Base-by-base conservation (phyloP, 441 rosid species). In the Lepidium campestre region DNA sequence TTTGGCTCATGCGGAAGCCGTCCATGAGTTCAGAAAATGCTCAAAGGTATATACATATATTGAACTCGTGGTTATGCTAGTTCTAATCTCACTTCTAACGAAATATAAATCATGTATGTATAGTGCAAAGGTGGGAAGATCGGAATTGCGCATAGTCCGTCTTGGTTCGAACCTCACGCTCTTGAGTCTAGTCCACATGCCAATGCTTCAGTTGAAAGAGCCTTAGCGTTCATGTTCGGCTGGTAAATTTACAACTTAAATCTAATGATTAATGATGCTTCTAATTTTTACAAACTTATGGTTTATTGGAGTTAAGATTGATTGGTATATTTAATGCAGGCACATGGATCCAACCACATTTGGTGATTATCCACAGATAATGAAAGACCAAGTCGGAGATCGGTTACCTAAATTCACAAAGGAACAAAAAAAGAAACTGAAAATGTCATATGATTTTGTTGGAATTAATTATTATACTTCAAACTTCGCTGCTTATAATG, bases 401-500 rank as follows among this genome's bases (percentile, higher is more conserved):
- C 53, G 83, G 22, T 22, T 80, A 47, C 83, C 81, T 15, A 39
- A 46, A 41, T 81, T 76, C 46, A 35, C 75, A n/a, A 27, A n/a
- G 7, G 61, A 58, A 20, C 62, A 78, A 31, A 74, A 74, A 6
- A 11, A 15, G 59, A 39, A 62, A 75, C n/a, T 82, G 62, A 75
- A 78, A 46, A 79, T 72, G 11, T 80, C 86, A 2, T 74, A 57
- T 25, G 86, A 80, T 69, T 82, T 76, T 70, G 34, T 82, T 1
- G 86, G 84, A 2, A 13, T 82, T n/a, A 80, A 80, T 39, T 80
- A 80, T 50, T 78, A 80, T 50, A 74, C 82, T 7, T 11, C 81
- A 7, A 62, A 54, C 2, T 83, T 79, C 32, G 83, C 76, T 14
- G 11, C 53, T 55, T 68, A 70, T 58, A 65, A 62, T 46, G 66